Conservation (phyloP, 1,284 basidiomycete genomes). For the Cutaneotrichosporon cutaneum region DNA sequence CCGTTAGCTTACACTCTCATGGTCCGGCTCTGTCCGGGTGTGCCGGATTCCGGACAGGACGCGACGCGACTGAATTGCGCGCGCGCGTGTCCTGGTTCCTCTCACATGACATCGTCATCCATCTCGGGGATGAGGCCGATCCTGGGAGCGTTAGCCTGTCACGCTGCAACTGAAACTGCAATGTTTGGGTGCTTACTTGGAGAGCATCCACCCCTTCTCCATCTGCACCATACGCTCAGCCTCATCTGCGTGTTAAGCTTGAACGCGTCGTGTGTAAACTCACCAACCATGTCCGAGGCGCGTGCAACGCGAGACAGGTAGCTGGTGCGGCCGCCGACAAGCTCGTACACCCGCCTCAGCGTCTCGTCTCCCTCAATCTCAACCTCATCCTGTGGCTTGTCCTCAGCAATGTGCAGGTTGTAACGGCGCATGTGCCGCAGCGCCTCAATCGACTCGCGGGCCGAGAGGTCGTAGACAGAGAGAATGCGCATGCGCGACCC, state of each 20-base stretch:
- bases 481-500: constrained; percentile 73
- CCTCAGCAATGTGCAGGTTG: constrained; percentile 26
- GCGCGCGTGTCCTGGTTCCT: constrained; percentile 3
- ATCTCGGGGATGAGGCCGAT: constrained; percentile 69
- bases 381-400: constrained; percentile 27
- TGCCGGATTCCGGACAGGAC: background rate
- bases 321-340: constrained; percentile 73
- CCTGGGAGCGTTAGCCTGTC: constrained; percentile 23
- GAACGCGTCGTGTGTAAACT: background rate
- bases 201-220: constrained; percentile 76
- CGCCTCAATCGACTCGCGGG: constrained; percentile 64
- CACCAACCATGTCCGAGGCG: constrained; percentile 60
- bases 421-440: constrained; percentile 59
- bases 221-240: constrained; percentile 63
- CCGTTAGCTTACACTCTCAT: constrained; percentile 12
- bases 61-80: background rate
- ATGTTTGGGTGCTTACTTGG: constrained; percentile 45
- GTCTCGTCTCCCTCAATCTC: constrained; percentile 48
- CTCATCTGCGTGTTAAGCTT: constrained; percentile 48
- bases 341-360: constrained; percentile 59
- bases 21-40: background rate
- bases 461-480: constrained; percentile 68
- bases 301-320: constrained; percentile 67
- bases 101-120: constrained; percentile 77
- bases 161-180: background rate